Base-by-base conservation (phyloP, 2,329 filamentous ascomycete genomes). In the Aspergillus sp. region DNA sequence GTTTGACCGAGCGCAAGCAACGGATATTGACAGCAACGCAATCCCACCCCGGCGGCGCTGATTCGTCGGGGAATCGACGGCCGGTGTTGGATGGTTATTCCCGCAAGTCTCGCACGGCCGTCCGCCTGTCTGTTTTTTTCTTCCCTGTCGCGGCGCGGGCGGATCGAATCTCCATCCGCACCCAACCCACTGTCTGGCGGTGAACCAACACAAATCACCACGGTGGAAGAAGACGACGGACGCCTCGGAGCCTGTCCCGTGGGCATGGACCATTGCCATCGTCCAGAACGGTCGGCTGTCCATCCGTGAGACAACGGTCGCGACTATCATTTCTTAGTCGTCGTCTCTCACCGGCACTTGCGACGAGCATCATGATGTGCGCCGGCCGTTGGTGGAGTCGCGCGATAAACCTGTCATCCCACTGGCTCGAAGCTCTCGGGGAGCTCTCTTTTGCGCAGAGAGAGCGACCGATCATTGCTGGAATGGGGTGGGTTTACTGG, bases 61-160 rank as follows among this genome's bases (percentile, higher is more conserved):
- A 60, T 58, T 58, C 50, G 56, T 25, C 52, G 31, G 32, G 21
- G 32, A 58, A 56, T 51, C 32, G 36, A 32, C 44, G 20, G 38
- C 23, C 17, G 25, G 32, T 45, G 44, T 48, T 31, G 45, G 44
- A 32, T 38, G 34, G 13, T n/a, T 38, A n/a, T 38, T n/a, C 14
- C 34, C 34, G 14, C 34, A 38, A 32, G 11, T 38, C 29, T 43
- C 49, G 53, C 53, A 55, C 49, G 53, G 53, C 47, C 45, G 48
- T 32, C 36, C 34, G 41, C 13, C 41, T 41, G 23, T 41, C n/a
- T n/a, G n/a, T n/a, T n/a, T 29, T 21, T 29, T 47, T 16, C 14
- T 25, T 32, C 38, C 47, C 38, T 63, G 57, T 59, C 60, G 59
- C 61, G 64, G 60, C 59, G 58, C 62, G 56, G 60, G 52, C 54